A percentile compares a stretch with the other conserved stretches of the same genome.
These are phyloP conservation scores for Neurospora sp. DNA, from an alignment of 495 filamentous ascomycete genomes.

Conservation along the genomic window DNA sequence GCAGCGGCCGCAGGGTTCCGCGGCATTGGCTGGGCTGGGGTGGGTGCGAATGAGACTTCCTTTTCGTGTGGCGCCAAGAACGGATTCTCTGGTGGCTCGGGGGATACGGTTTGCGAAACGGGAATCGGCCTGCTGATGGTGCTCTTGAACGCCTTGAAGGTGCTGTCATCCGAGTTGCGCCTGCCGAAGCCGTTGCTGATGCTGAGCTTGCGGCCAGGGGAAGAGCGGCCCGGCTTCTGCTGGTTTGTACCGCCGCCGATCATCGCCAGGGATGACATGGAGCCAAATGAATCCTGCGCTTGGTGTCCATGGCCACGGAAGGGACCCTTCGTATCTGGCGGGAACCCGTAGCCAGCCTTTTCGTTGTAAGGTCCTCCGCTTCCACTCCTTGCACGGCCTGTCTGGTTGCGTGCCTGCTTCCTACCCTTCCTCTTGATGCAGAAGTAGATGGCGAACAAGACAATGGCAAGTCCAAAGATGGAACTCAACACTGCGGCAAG, in stretches of 20 bases:
- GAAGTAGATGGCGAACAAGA: slow-evolving; percentile 60
- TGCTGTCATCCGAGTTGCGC: slow-evolving; percentile 33
- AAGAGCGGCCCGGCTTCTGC: slow-evolving; percentile 28
- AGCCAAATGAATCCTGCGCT: slow-evolving; percentile 34
- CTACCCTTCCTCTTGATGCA: slow-evolving; percentile 51
- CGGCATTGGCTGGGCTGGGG: slow-evolving; percentile 25
- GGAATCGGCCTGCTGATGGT: slow-evolving; percentile 45
- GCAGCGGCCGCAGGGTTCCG: slow-evolving; percentile 18
- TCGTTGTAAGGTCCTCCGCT: slow-evolving; percentile 41
- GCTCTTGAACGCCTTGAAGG: slow-evolving; percentile 43
- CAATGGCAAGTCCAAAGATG: slow-evolving; percentile 57
- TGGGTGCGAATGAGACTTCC: slow-evolving; percentile 30
- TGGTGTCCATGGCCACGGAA: slow-evolving; percentile 42
- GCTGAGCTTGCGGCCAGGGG: slow-evolving; percentile 34
- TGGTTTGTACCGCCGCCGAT: slow-evolving; percentile 38
- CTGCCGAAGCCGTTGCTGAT: slow-evolving; percentile 37
- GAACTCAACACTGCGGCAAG: slow-evolving; percentile 73
- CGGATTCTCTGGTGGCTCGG: slow-evolving; percentile 9
- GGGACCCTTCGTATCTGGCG: slow-evolving; percentile 41
- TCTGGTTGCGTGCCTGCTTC: slow-evolving; percentile 37
- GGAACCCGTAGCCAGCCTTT: slow-evolving; percentile 39
- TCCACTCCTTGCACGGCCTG: slow-evolving; percentile 37
- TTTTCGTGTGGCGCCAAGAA: slow-evolving; percentile 26
- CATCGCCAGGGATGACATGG: slow-evolving; percentile 47
- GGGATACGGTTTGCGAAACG: slow-evolving; percentile 3